phyloP scores from a whole-genome alignment of 495 filamentous ascomycete species.

The Aspergillus haitiensis region DNA sequence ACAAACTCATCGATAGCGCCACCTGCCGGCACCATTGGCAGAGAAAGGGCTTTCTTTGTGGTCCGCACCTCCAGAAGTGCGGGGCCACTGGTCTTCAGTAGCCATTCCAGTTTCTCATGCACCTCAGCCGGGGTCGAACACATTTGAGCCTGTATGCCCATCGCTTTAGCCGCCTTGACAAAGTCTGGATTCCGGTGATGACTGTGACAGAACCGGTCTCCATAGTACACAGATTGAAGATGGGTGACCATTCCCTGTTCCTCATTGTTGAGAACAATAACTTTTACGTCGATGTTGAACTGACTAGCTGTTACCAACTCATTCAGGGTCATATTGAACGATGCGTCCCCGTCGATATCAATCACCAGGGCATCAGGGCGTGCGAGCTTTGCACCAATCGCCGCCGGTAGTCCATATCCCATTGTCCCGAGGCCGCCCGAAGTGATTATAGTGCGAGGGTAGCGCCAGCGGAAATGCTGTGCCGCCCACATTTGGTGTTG shows the following conservation, averaged over 20 bases:
- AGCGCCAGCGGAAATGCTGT: constrained; percentile 88
- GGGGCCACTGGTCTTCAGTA: too few relatives aligned
- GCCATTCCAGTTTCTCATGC: too few relatives aligned
- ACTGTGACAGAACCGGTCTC: constrained; percentile 87
- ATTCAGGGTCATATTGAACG: constrained; percentile 91
- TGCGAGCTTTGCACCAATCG: constrained; percentile 95
- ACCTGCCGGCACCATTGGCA: too few relatives aligned
- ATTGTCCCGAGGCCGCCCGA: constrained; percentile 93
- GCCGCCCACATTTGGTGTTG: constrained; percentile 98
- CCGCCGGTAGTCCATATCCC: constrained; percentile 89
- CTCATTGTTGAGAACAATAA: constrained; percentile 92
- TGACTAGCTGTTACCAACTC: constrained; percentile 85
- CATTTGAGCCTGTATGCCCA: constrained; percentile 37
- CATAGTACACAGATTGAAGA: constrained; percentile 92
- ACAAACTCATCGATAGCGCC: too few relatives aligned
- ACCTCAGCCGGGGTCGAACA: too few relatives aligned
- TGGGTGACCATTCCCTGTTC: constrained; percentile 95
- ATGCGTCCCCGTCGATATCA: constrained; percentile 94
- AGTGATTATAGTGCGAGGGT: constrained; percentile 84
- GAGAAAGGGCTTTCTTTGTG: too few relatives aligned
- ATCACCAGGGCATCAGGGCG: constrained; percentile 81
- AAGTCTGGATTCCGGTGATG: constrained; percentile 90
- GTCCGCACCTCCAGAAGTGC: too few relatives aligned
- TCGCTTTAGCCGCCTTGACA: constrained; percentile 78
- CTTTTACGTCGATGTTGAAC: constrained; percentile 90